Percentiles rank a stretch among this genome's conserved stretches.
These are phyloP conservation scores for Pharus latifolius DNA, from an alignment of 176 grass and related monocot species.

Conservation along the genomic window DNA sequence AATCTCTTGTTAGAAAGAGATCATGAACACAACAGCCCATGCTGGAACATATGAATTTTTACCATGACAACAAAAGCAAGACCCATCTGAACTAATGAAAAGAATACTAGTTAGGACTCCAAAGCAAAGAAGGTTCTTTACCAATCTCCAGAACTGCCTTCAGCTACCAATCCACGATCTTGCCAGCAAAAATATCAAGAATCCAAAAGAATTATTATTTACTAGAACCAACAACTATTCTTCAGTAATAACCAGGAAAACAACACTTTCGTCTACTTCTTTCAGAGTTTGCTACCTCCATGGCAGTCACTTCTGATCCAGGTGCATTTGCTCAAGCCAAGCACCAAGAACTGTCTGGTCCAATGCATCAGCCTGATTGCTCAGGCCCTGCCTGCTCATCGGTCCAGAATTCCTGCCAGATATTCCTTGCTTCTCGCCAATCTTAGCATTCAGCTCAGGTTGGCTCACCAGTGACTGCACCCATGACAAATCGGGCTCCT, in stretches of 20 bases:
- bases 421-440: slow-evolving; percentile 3
- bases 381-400: slow-evolving; percentile 12
- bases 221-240: slow-evolving; percentile 45
- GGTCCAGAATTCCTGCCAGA: neutral
- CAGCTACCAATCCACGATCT: slow-evolving; percentile 34
- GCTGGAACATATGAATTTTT: slow-evolving; percentile 19
- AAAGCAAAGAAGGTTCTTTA: slow-evolving; percentile 26
- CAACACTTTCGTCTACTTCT: neutral
- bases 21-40: slow-evolving; percentile 9
- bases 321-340: slow-evolving; percentile 78
- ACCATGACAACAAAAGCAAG: neutral
- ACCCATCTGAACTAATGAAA: slow-evolving; percentile 42
- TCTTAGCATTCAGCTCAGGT: slow-evolving; percentile 23
- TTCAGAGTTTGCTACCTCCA: slow-evolving; percentile 2
- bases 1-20: slow-evolving; percentile 19
- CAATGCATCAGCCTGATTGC: slow-evolving; percentile 23
- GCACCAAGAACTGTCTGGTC: slow-evolving; percentile 53
- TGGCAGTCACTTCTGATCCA: slow-evolving; percentile 41
- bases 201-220: slow-evolving; percentile 75
- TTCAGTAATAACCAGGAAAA: slow-evolving; percentile 36
- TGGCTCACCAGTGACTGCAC: slow-evolving; percentile 53
- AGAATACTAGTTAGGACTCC: slow-evolving; percentile 52
- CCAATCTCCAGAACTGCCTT: slow-evolving; percentile 28
- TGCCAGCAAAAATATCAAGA: slow-evolving; percentile 52
- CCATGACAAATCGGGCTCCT: slow-evolving; percentile 78